Evolutionary conservation across 306 rosid genomes (phyloP).

Genomic region (Lathyrus oleraceus): DNA sequence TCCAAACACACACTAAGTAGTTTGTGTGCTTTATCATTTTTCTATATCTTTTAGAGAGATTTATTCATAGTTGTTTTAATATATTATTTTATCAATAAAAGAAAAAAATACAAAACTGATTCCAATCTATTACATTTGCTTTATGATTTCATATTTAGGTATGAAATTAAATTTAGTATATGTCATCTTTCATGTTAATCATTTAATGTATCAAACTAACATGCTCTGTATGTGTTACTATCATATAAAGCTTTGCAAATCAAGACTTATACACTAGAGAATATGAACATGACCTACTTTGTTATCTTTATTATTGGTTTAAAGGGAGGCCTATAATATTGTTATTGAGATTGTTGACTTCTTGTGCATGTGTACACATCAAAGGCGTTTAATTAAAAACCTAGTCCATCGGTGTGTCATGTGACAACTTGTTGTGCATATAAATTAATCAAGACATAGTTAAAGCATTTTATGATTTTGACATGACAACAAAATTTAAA

Average conservation of each 20-base stretch:
- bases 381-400: no score
- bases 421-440: no score
- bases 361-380: background rate
- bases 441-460: no score
- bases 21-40: no score
- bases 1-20: no score
- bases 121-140: background rate
- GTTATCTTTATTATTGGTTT: background rate
- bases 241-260: background rate
- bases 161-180: background rate
- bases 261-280: background rate
- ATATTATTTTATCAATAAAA: no score
- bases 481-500: no score
- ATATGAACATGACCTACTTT: background rate
- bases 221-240: background rate
- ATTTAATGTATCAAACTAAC: background rate
- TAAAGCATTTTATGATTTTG: no score
- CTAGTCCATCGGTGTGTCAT: no score
- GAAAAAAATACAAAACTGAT: no score
- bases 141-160: background rate
- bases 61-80: no score
- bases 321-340: background rate
- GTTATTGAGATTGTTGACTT: background rate
- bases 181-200: background rate
- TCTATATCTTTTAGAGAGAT: no score